Evolutionary conservation across 768 basidiomycete species (phyloP), one percentile per base, ranked within the genome.

Genomic region (Russula lepida): DNA sequence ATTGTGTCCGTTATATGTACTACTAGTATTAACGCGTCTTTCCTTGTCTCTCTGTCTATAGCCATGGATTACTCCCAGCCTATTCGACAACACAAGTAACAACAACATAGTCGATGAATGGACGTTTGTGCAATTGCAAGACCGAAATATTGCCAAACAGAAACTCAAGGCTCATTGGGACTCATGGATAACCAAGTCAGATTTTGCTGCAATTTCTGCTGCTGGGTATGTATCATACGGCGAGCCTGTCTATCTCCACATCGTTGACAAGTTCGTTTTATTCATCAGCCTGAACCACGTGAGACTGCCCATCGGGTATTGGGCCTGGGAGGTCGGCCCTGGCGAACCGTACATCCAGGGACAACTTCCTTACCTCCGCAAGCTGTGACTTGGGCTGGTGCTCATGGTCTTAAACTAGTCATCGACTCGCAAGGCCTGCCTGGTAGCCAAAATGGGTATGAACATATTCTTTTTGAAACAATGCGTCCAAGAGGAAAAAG

Each of bases 291-390:
- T 92, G 58, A 92, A 92, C 68, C 89, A 91, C 70, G 86, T 92
- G 58, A 82, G 90, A 41, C 67, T 92, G 33, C 90, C 91, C 19
- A 89, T 95, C 51, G 93, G 92, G 17, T 95, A 89, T 71, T 95
- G 90, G 90, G 91, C 88, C 2, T 92, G 86, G 68, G 89, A 94
- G 61, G 84, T 92, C 47, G 78, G 81, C 19, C 76, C 78, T n/a
- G 89, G 89, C 11, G 87, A 92, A 67, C 92, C 91, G 15, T 92
- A 80, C 70, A 83, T 89, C 60, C 81, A 83, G 71, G 89, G 89
- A 13, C 89, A 91, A 70, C 74, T 89, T 37, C 80, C 85, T 17
- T 91, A 86, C 72, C 74, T 92, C 25, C 67, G 77, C 63, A 80
- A 43, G 89, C 88, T 11, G 79, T 88, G 41, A 71, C 70, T 25